phyloP scores from a whole-genome alignment of 345 rosid species.

The Gossypium ekmanianum region DNA sequence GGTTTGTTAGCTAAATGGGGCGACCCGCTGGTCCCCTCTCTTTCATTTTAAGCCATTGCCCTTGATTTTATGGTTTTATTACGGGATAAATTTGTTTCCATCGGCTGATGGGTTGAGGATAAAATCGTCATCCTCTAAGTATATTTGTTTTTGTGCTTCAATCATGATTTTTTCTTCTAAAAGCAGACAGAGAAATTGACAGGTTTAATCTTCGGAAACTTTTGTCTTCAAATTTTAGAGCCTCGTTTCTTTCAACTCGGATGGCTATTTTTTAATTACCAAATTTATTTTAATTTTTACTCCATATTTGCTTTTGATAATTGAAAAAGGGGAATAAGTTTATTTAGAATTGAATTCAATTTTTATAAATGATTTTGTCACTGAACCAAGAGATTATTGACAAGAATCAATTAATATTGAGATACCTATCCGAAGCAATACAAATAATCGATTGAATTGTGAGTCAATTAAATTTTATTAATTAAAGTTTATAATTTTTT shows the following conservation, averaged over 20 bases:
- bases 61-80: not conserved
- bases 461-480: too few species aligned
- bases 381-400: accelerated
- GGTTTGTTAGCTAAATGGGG: not conserved
- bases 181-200: not conserved
- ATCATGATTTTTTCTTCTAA: not conserved
- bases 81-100: not conserved
- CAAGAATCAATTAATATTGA: too few species aligned
- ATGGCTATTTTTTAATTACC: not conserved
- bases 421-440: accelerated
- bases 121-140: not conserved
- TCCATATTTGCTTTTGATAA: too few species aligned
- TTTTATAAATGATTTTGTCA: too few species aligned
- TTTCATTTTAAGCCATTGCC: not conserved
- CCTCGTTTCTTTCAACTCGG: not conserved
- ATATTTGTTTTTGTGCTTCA: not conserved
- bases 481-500: too few species aligned
- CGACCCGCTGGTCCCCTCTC: not conserved
- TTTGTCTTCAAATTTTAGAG: not conserved
- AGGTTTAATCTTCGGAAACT: not conserved
- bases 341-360: too few species aligned
- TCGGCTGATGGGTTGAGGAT: not conserved
- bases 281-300: not conserved
- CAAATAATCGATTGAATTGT: too few species aligned
- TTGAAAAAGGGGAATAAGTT: too few species aligned